Evolutionary conservation across 176 grass and related monocot species (phyloP).

Genomic region (Paspalum vaginatum): DNA sequence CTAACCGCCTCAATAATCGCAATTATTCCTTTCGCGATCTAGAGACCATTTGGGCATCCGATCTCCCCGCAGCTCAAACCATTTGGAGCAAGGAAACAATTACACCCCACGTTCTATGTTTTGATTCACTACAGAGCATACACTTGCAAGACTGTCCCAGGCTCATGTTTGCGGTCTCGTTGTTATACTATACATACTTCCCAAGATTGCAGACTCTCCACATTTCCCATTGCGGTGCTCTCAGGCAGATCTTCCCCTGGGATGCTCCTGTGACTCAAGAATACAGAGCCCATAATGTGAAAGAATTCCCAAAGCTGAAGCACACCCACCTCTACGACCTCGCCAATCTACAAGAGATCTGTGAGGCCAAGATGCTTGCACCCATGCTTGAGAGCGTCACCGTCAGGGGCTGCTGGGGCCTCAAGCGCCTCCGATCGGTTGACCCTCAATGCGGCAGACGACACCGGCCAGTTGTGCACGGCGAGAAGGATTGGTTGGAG

Average conservation of each 20-base stretch:
- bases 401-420: neutral
- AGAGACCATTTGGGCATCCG: neutral
- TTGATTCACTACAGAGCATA: neutral
- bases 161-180: conserved; percentile 16
- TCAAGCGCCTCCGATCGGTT: neutral
- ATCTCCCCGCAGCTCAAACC: neutral
- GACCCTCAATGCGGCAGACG: neutral
- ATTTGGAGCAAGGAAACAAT: conserved; percentile 1
- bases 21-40: rapidly evolving
- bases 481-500: conserved; percentile 27
- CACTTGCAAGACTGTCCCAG: conserved; percentile 12
- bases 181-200: neutral
- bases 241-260: conserved; percentile 21
- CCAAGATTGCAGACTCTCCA: conserved; percentile 4
- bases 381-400: neutral
- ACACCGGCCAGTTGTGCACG: neutral
- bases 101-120: rapidly evolving
- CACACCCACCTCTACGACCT: neutral
- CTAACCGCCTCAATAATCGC: rapidly evolving
- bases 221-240: neutral
- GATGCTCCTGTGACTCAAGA: neutral
- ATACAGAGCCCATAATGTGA: neutral
- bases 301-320: neutral
- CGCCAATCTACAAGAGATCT: neutral
- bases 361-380: neutral